Evolutionary conservation across 2,329 filamentous ascomycete species (phyloP).

Genomic region (Diaporthe sp.): DNA sequence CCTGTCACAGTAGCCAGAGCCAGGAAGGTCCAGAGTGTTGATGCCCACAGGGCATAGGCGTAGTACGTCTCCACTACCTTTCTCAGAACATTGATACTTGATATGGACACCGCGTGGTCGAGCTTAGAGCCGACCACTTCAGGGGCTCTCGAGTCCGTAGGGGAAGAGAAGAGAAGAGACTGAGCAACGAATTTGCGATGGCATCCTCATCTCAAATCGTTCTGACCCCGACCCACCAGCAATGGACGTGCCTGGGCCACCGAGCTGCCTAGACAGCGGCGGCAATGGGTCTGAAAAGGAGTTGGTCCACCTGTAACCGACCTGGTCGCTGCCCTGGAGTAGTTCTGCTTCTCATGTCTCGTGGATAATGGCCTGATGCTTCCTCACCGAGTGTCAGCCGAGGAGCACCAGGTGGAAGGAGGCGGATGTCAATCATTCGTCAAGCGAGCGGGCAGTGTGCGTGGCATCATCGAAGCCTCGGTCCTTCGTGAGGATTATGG

Average conservation of each 20-base stretch:
- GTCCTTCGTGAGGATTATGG: neutral
- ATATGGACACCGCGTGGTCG: neutral
- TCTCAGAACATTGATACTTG: neutral
- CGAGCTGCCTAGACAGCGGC: neutral
- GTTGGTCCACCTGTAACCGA: conserved; percentile 17
- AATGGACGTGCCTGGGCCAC: neutral
- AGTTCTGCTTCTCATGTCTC: neutral
- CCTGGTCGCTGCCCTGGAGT: neutral
- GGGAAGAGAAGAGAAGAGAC: neutral
- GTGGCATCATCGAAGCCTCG: neutral
- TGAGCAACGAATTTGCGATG: neutral
- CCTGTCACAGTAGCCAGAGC: neutral
- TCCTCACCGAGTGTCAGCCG: neutral
- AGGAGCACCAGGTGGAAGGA: neutral
- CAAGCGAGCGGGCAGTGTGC: too few species aligned
- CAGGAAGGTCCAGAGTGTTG: neutral
- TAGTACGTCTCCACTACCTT: neutral
- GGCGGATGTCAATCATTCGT: neutral
- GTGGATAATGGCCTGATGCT: neutral
- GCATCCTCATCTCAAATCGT: neutral
- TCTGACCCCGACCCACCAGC: neutral
- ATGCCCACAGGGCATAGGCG: neutral
- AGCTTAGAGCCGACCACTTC: neutral
- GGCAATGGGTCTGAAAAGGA: neutral
- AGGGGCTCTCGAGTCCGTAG: too few species aligned